phyloP scores from a whole-genome alignment of 1,284 basidiomycete genomes.

The Trichosporon ovoides region DNA sequence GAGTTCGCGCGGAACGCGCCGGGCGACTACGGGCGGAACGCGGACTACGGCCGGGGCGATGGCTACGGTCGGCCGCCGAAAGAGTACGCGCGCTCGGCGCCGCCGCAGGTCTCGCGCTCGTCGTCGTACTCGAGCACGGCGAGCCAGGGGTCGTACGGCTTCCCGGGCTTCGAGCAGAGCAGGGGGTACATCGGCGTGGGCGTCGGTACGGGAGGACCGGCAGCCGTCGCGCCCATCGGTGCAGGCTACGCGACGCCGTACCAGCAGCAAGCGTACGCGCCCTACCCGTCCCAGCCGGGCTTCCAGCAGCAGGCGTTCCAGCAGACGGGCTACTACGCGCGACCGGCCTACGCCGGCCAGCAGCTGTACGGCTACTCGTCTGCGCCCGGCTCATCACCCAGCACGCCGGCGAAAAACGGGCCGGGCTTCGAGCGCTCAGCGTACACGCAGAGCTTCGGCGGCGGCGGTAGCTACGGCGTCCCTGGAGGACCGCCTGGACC shows the following conservation, averaged over 20 bases:
- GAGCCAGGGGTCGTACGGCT: slow-evolving; percentile 2
- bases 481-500: background rate
- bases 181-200: background rate
- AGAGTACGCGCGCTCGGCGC: background rate
- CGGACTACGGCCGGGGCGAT: no score
- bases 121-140: slow-evolving; percentile 1
- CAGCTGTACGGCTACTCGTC: background rate
- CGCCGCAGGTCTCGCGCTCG: background rate
- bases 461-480: background rate
- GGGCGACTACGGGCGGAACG: background rate
- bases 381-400: background rate
- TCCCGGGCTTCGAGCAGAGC: background rate
- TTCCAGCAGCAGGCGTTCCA: background rate
- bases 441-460: background rate
- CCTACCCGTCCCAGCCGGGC: background rate
- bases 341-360: background rate
- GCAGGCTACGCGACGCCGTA: background rate
- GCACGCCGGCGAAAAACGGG: background rate
- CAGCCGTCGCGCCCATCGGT: background rate
- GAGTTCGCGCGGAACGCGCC: background rate
- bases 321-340: background rate
- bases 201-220: background rate
- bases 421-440: background rate
- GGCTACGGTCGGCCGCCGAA: background rate
- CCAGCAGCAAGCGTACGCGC: background rate